Evolutionary conservation across 2,329 filamentous ascomycete genomes (phyloP).

Genomic region (Alternaria tenuissima): DNA sequence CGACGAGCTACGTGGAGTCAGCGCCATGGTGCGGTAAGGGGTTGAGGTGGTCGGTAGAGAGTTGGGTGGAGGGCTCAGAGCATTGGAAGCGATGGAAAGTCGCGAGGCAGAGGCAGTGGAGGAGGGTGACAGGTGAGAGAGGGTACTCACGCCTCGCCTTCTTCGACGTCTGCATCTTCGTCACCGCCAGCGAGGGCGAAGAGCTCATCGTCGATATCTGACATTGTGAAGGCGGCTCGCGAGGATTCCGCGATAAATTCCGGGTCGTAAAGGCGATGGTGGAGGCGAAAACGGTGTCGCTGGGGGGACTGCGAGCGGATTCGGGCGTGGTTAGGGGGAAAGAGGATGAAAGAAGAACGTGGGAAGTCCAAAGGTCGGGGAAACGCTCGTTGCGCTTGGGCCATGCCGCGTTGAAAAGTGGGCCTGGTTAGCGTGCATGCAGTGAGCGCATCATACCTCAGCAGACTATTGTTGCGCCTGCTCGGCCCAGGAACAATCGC

Average conservation of each 20-base stretch:
- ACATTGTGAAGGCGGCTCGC: slow-evolving; percentile 64
- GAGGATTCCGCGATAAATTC: slow-evolving; percentile 1
- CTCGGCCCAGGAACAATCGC: slow-evolving; percentile 11
- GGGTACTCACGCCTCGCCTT: slow-evolving; percentile 81
- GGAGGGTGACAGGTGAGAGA: slow-evolving; percentile 16
- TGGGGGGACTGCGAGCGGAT: slow-evolving; percentile 15
- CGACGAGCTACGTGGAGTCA: slow-evolving; percentile 67
- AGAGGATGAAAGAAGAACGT: slow-evolving; percentile 25
- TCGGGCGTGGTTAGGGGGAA: slow-evolving; percentile 25
- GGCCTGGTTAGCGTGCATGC: slow-evolving; percentile 26
- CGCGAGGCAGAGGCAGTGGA: slow-evolving; percentile 9
- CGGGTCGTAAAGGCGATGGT: slow-evolving; percentile 2
- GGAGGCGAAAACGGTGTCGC: slow-evolving; percentile 14
- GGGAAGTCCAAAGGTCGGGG: slow-evolving; percentile 30
- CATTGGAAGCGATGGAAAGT: slow-evolving; percentile 6
- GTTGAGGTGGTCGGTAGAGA: slow-evolving; percentile 16
- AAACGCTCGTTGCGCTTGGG: slow-evolving; percentile 31
- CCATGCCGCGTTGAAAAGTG: slow-evolving; percentile 31
- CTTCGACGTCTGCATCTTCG: slow-evolving; percentile 67
- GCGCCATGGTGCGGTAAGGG: slow-evolving; percentile 28
- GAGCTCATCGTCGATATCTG: slow-evolving; percentile 86
- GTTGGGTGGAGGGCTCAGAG: slow-evolving; percentile 21
- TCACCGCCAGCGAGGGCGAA: slow-evolving; percentile 88
- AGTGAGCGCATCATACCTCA: slow-evolving; percentile 30
- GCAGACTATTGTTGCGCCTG: slow-evolving; percentile 8